Percentiles rank a stretch among this genome's conserved stretches.
phyloP scores from a whole-genome alignment of 768 basidiomycete species.

The Amanita subjunquillea region DNA sequence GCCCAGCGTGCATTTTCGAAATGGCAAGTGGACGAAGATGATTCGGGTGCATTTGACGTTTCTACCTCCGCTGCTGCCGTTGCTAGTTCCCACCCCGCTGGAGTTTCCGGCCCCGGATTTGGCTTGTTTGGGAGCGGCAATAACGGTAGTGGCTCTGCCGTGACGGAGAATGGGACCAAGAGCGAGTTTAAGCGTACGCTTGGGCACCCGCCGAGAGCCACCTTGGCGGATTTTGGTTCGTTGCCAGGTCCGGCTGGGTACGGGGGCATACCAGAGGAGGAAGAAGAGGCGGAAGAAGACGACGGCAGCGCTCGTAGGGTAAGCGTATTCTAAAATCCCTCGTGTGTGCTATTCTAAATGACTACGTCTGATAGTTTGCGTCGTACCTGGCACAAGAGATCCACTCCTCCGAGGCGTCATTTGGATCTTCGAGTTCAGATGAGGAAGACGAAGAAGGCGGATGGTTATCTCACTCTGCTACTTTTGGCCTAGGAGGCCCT shows the following conservation, averaged over 20 bases:
- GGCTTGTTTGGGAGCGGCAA: constrained; percentile 6
- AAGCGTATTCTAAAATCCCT: constrained; percentile 11
- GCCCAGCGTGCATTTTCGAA: constrained; percentile 20
- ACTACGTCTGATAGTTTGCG: constrained; percentile 46
- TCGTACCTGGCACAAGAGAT: constrained; percentile 72
- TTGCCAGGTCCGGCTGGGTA: constrained; percentile 30
- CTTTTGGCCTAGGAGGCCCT: constrained; percentile 38
- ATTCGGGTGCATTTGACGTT: constrained; percentile 15
- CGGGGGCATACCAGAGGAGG: constrained; percentile 15
- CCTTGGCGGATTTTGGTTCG: constrained; percentile 58
- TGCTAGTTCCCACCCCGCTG: not conserved
- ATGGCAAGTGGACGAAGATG: constrained; percentile 70
- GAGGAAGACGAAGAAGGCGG: constrained; percentile 76
- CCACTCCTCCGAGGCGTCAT: constrained; percentile 41
- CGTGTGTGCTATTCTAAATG: constrained; percentile 2
- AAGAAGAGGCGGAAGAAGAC: constrained; percentile 34
- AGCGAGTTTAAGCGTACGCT: constrained; percentile 52
- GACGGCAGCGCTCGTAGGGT: constrained; percentile 34
- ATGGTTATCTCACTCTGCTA: constrained; percentile 69
- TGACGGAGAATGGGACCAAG: constrained; percentile 17
- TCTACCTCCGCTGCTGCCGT: not conserved
- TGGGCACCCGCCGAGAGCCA: constrained; percentile 32
- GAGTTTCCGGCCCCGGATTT: not conserved
- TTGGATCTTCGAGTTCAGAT: constrained; percentile 41
- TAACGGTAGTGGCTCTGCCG: constrained; percentile 3